Base-by-base conservation (phyloP, 345 rosid species). In the Carallia pectinifolia region DNA sequence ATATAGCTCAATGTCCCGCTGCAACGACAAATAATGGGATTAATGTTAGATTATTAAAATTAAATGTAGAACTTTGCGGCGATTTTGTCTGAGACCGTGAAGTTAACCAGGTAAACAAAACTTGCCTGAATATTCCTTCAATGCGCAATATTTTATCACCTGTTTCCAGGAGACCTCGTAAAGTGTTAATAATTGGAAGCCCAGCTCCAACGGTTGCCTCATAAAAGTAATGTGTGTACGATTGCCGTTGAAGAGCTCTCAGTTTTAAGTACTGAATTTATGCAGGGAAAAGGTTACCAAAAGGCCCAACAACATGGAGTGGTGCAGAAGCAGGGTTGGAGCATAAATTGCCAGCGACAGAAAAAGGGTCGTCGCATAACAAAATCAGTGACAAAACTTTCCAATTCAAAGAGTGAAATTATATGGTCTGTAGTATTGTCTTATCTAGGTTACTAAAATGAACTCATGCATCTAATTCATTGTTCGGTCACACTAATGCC, bases 121-220 rank as follows among this genome's bases (percentile, higher is more conserved):
- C 71, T 71, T 7, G 82, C 99, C 99, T 95, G 86, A 77, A 92
- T 82, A 96, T 92, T 77, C 99, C 99, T 80, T 96, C 98, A 67
- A 96, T 89, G 53, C 83, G 87, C 76, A 85, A 75, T 67, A 95
- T 95, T 74, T 80, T 89, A 77, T 95, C 99, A 71, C 98, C 98
- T 5, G 99, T 95, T 81, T 95, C 98, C 6, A 92, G 96, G 62
- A 95, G 96, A 72, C 99, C 98, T 61, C 97, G 81, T 80, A 95
- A 82, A 74, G 99, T 95, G 85, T 97, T 95, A 64, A 95, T 79
- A 65, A 95, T 95, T 30, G 99, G 99, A 76, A 95, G 99, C 68
- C 99, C 99, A 71, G 99, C 99, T 78, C 99, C 99, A 74, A 95
- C 96, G 16, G 99, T 95, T 54, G 99, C 99, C 76, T 95, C 99